A percentile compares a stretch with the other conserved stretches of the same genome.
These are phyloP conservation scores for Phanerodontia chrysosporium DNA, from an alignment of 768 basidiomycete genomes.

Conservation along the genomic window DNA sequence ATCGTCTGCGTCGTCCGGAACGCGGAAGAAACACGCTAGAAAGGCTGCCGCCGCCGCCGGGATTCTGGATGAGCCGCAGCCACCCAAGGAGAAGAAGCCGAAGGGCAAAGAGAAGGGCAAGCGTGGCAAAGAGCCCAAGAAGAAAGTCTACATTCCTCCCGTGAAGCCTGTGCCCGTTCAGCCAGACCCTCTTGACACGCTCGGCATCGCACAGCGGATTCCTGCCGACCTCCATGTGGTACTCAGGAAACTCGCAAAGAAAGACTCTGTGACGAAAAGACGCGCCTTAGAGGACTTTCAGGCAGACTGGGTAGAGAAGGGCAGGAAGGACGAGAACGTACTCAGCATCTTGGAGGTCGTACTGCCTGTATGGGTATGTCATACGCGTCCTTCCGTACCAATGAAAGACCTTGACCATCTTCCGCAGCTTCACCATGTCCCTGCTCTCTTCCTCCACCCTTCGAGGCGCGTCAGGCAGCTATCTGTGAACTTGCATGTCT, in stretches of 20 bases:
- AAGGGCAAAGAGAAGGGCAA: conserved; percentile 49
- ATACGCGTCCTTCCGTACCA: neutral
- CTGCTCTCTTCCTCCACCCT: conserved; percentile 75
- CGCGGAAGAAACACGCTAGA: conserved; percentile 90
- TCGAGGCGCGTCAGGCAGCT: conserved; percentile 69
- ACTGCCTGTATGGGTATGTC: conserved; percentile 88
- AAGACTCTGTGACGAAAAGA: conserved; percentile 79
- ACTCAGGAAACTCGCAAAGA: conserved; percentile 80
- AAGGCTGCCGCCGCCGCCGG: conserved; percentile 47
- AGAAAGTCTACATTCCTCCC: conserved; percentile 86
- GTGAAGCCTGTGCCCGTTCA: conserved; percentile 69
- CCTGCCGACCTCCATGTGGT: conserved; percentile 83
- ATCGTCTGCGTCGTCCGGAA: conserved; percentile 79
- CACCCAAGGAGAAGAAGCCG: conserved; percentile 33
- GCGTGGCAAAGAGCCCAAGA: conserved; percentile 62
- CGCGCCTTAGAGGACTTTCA: conserved; percentile 85
- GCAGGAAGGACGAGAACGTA: conserved; percentile 36
- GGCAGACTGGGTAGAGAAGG: conserved; percentile 58
- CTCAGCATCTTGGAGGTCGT: conserved; percentile 47
- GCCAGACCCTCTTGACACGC: conserved; percentile 84
- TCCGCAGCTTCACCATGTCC: conserved; percentile 80
- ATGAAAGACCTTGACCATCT: neutral
- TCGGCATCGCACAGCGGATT: conserved; percentile 67
- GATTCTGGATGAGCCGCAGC: conserved; percentile 21
- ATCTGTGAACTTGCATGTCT: conserved; percentile 56